Conservation (phyloP, 2,329 filamentous ascomycete species). For the Fusarium tricinctum region DNA sequence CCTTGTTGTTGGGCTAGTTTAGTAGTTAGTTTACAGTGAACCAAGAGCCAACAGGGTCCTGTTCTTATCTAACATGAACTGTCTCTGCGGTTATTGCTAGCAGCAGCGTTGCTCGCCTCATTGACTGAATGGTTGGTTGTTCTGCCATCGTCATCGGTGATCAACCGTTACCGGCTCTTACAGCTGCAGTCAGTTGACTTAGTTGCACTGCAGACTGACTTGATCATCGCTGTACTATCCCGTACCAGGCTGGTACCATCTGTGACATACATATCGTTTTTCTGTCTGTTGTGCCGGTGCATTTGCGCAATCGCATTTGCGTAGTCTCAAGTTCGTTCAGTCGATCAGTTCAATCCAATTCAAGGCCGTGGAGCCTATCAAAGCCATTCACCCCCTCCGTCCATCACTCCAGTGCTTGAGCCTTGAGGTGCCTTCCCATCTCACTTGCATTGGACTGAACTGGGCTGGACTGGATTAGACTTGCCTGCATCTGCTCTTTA, state of each 20-base stretch:
- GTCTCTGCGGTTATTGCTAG: too few species aligned
- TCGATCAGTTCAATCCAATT: slow-evolving; percentile 7
- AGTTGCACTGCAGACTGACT: slow-evolving; percentile 3
- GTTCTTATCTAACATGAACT: slow-evolving; percentile 13
- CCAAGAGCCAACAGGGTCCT: slow-evolving; percentile 25
- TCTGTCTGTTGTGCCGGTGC: slow-evolving; percentile 13
- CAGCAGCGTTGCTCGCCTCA: slow-evolving; percentile 20
- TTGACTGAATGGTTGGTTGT: slow-evolving; percentile 27
- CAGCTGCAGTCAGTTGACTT: not conserved
- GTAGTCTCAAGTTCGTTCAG: not conserved
- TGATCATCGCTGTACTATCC: slow-evolving; percentile 32
- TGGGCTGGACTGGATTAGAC: not conserved
- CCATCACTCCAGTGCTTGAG: slow-evolving; percentile 6
- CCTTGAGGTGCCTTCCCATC: slow-evolving; percentile 27
- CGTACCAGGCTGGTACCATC: slow-evolving; percentile 36
- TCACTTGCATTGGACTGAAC: slow-evolving; percentile 35
- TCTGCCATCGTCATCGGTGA: slow-evolving; percentile 34
- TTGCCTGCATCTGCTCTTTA: slow-evolving; percentile 9
- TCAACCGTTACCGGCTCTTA: slow-evolving; percentile 3
- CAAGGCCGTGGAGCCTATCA: slow-evolving; percentile 29
- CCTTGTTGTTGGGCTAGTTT: slow-evolving; percentile 25
- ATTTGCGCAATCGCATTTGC: slow-evolving; percentile 12
- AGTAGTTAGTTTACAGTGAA: slow-evolving; percentile 1
- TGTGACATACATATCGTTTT: slow-evolving; percentile 22
- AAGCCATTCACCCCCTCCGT: slow-evolving; percentile 29